Base-by-base conservation (phyloP, 208 protist species). In the Wallacemonas rigidus region DNA sequence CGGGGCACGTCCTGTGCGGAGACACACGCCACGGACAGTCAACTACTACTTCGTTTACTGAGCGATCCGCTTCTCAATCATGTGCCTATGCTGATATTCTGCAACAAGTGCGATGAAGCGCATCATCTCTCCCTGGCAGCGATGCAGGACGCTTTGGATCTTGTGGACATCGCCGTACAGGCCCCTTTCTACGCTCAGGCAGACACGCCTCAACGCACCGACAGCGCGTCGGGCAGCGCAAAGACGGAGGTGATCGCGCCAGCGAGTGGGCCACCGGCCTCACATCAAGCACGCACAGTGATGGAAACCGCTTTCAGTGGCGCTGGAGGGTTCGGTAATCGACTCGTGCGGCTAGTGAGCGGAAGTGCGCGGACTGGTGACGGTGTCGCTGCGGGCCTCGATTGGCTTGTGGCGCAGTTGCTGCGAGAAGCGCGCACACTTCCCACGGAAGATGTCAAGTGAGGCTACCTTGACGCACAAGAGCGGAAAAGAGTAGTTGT, bases 21-120 rank as follows among this genome's bases (percentile, higher is more conserved):
- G 35, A 47, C 35, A 61, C 72, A 74, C 72, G 64, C 40, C 45
- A 69, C 87, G 39, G 85, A 94, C 26, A 71, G 73, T 1, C 65
- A 90, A 4, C 83, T 95, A 35, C 73, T 98, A 9, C 61, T 81
- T 39, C 44, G 56, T 17, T 67, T 99, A 35, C 76, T 98, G 38
- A 38, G 67, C 44, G 87, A 98, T n/a, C 92, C 95, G 11, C 61
- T 81, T 45, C 88, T 98, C 50, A 53, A 61, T 4, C 79, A 87
- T 48, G 91, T 95, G 17, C 75, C 90, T 1, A 68, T 99, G 1
- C 79, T 99, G 2, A 83, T 99, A 12, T 92, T 96, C 35, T 92
- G 90, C 26, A 99, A 99, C 83, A 99, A 99, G 72, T 76, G 85
- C 44, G 97, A 98, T 70, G 74, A 74, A 38, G 72, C 80, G 3